These are phyloP conservation scores for Coccomyxa subellipsoidea DNA, from an alignment of 163 green algal species.

Conservation along the genomic window DNA sequence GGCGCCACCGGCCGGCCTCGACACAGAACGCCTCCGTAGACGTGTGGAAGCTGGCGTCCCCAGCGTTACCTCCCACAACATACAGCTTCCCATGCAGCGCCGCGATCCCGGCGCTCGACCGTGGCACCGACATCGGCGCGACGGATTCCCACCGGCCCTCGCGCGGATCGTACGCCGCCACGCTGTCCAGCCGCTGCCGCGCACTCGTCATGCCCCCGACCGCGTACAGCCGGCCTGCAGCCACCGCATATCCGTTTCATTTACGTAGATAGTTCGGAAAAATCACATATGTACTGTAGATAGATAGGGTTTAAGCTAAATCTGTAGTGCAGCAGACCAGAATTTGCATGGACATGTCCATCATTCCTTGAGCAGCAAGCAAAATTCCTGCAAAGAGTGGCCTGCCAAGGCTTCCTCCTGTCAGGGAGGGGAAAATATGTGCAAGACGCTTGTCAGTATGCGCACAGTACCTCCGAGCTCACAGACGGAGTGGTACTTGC, in stretches of 20 bases:
- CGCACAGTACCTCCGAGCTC: constrained; percentile 13
- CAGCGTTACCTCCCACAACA: constrained; percentile 37
- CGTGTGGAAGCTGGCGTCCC: constrained; percentile 38
- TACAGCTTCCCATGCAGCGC: constrained; percentile 39
- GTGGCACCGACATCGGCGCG: constrained; percentile 28
- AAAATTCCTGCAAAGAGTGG: too few relatives aligned
- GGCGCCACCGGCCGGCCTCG: constrained; percentile 41
- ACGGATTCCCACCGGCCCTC: constrained; percentile 38
- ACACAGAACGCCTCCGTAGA: constrained; percentile 40
- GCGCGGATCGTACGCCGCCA: constrained; percentile 54
- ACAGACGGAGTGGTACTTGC: constrained; percentile 40
- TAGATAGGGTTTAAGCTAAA: too few relatives aligned
- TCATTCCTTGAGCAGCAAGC: background rate
- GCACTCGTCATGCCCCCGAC: constrained; percentile 49
- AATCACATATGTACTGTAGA: too few relatives aligned
- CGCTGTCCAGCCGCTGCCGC: constrained; percentile 35
- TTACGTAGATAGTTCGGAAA: too few relatives aligned
- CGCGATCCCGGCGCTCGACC: constrained; percentile 40
- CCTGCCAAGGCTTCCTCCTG: too few relatives aligned
- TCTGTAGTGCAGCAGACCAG: too few relatives aligned
- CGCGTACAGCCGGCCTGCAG: constrained; percentile 46
- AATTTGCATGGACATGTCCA: too few relatives aligned
- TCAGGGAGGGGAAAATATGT: too few relatives aligned
- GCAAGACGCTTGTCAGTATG: too few relatives aligned
- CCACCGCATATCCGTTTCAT: too few relatives aligned